Conservation (phyloP, 23 red algal species). For the Cyanidiococcus yangmingshanensis region DNA sequence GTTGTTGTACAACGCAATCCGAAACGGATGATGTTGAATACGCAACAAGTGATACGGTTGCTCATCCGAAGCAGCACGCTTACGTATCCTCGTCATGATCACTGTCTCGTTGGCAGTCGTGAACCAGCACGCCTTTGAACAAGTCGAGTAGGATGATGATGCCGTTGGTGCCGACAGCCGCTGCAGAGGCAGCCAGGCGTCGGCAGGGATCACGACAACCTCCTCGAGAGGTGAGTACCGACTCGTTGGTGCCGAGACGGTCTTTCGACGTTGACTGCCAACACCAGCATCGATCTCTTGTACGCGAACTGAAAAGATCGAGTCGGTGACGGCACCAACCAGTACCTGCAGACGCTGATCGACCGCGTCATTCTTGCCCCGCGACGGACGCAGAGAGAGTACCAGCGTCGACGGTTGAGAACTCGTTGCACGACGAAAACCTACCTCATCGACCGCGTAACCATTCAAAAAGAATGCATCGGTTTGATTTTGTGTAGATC, state of each 20-base stretch:
- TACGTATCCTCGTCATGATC: not conserved
- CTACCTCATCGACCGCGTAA: no score
- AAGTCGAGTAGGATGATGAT: not conserved
- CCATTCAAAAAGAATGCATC: no score
- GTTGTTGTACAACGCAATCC: not conserved
- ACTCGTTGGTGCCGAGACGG: no score
- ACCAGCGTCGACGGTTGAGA: no score
- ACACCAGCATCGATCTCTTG: no score
- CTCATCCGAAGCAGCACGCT: not conserved
- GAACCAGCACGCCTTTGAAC: not conserved
- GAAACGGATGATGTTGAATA: not conserved
- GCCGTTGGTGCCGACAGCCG: not conserved
- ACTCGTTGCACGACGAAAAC: no score
- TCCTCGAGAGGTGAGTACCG: slow-evolving; percentile 4
- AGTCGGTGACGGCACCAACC: not conserved
- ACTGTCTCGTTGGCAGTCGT: not conserved
- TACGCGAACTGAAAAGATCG: slow-evolving; percentile 8
- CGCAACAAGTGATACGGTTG: not conserved
- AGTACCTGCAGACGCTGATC: no score
- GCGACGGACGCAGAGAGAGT: no score
- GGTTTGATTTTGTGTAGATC: no score
- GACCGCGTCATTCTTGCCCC: no score
- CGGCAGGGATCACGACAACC: not conserved
- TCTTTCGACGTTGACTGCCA: no score
- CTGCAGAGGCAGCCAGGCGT: not conserved